Evolutionary conservation across 2,329 filamentous ascomycete genomes (phyloP), one percentile per base, ranked within the genome.

Genomic region (Aspergillus puulaauensis): DNA sequence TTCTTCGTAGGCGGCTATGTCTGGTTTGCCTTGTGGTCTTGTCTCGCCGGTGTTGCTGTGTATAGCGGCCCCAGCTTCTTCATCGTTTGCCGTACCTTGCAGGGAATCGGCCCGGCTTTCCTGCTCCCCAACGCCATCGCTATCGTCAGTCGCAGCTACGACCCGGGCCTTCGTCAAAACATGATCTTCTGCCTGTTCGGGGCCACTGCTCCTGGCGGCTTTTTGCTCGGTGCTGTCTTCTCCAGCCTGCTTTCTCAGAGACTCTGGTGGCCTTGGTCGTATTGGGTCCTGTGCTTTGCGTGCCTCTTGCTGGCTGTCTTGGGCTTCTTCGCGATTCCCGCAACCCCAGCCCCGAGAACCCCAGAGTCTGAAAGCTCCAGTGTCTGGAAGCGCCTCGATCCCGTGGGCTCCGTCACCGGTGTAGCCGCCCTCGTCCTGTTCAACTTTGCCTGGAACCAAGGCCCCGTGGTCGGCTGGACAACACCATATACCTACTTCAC

Each of bases 371-470:
- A 8, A 17, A 33, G 43, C n/a, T 49, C 56, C 48, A 24, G 21
- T 54, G 27, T 17, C 39, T 21, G 49, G 48, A 63, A 47, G 45
- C 53, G 48, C n/a, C 51, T 68, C 23, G 79, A 81, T 61, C 58
- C 75, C 33, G 65, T 72, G 2, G 78, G 77, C 24, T 71, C 27
- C 72, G 6, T 66, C 5, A 68, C 73, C 2, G 85, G 85, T 2
- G 76, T 87, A 12, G 74, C 76, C 0, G 80, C 79, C 0, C 73
- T 89, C 41, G 77, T 86, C 0, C 75, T 89, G 0, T 71, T 88
- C 74, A 88, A 87, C 68, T 84, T 89, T 63, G 83, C 86, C 1
- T 88, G 84, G 83, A 89, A 86, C 57, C 85, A 89, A 65, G 85
- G 82, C 0, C 80, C 83, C 0, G 75, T 83, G 0, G 81, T 79